Evolutionary conservation across 1,139 yeast species (phyloP), one percentile per base, ranked within the genome.

Genomic region (Fermentozyma sake): DNA sequence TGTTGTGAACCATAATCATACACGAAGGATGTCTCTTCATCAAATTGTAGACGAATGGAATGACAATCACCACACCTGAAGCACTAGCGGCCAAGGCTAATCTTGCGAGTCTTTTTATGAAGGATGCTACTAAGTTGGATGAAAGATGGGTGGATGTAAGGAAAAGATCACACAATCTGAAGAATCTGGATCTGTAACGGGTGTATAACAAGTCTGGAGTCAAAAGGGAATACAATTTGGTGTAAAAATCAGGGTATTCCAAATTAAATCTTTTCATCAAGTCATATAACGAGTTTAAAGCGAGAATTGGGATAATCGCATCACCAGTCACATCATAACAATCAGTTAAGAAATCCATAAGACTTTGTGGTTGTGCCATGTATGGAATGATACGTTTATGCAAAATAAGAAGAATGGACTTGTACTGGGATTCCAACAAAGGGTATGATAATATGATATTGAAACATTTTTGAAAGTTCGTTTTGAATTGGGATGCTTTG

Each of bases 271-370:
- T 66, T 46, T 76, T 84, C 79, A 91, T 91, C 35, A 91, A 66
- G 45, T 79, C 87, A 55, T 86, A 91, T 34, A 91, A 64, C 17
- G 96, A 94, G 51, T 87, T 89, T 41, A 91, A 67, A 4, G 97
- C 83, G 33, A 93, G 60, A 27, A 91, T 73, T 6, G 95, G 84
- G 7, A 85, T 66, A 9, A 81, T 70, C 4, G 78, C 80, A 39
- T 81, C 84, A 12, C 74, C 66, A 27, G 75, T 63, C 23, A 61
- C 52, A 35, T 74, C 68, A 52, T 87, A 89, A 4, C 95, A 79
- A 37, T 85, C 95, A 1, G 96, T 86, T 35, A 91, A 64, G 52
- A 89, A 91, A 56, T 91, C 98, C 96, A 91, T 86, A 29, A 91
- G 61, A 37, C 75, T 68, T 27, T 85, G 83, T 2, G 97, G 95